Evolutionary conservation across 352 stramenopile genomes (phyloP).

Genomic region (Stramenopiles sp.): DNA sequence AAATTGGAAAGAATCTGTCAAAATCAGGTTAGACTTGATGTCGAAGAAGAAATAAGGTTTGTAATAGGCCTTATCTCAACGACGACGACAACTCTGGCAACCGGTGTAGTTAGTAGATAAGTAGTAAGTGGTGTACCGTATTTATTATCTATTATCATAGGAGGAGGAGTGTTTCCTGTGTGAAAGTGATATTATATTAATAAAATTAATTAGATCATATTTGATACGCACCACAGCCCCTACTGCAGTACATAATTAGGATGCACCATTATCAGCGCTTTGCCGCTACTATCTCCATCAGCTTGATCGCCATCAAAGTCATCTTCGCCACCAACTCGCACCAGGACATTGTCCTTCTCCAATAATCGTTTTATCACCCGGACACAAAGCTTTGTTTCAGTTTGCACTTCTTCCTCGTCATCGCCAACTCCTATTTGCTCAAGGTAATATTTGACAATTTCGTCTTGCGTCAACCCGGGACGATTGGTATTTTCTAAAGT

Average conservation of each 20-base stretch:
- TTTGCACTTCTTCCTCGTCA: conserved; percentile 38
- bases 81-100: too few relatives aligned
- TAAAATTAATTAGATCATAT: too few relatives aligned
- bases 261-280: conserved; percentile 20
- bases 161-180: too few relatives aligned
- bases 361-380: conserved; percentile 45
- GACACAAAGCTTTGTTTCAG: conserved; percentile 26
- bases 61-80: too few relatives aligned
- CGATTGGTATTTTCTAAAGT: conserved; percentile 34
- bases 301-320: conserved; percentile 15
- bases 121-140: too few relatives aligned
- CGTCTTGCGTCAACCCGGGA: conserved; percentile 34
- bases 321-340: conserved; percentile 17
- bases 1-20: background rate
- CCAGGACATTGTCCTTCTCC: conserved; percentile 33
- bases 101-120: too few relatives aligned
- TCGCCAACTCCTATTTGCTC: conserved; percentile 43
- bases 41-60: background rate
- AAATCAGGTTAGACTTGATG: background rate
- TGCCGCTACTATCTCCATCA: background rate
- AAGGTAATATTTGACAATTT: conserved; percentile 49
- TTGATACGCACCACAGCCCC: too few relatives aligned
- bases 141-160: too few relatives aligned
- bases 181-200: too few relatives aligned
- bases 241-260: conserved; percentile 20